Percentiles rank a stretch among this genome's conserved stretches.
Conservation (phyloP, 2,329 filamentous ascomycete species). For the Myrmaecium sp. region DNA sequence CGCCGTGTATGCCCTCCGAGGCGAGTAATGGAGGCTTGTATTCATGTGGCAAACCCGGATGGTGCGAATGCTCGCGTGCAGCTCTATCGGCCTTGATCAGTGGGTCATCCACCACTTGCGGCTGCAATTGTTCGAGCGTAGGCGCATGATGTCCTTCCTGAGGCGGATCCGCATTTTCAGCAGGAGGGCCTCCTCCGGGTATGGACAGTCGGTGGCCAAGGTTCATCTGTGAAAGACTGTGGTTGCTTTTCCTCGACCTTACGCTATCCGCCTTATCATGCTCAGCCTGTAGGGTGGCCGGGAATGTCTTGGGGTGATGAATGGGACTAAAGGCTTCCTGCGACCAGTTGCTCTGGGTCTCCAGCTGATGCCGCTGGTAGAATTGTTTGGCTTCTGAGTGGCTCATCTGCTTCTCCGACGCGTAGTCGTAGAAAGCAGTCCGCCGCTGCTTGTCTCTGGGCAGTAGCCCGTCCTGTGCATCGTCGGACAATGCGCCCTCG, state of each 20-base stretch:
- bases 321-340: conserved; percentile 25
- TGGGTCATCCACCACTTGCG: conserved; percentile 12
- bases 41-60: conserved; percentile 38
- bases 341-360: conserved; percentile 26
- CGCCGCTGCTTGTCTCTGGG: conserved; percentile 39
- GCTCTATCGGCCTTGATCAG: conserved; percentile 30
- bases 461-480: conserved; percentile 19
- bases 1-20: conserved; percentile 39
- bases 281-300: conserved; percentile 24
- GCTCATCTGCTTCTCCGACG: conserved; percentile 85
- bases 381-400: conserved; percentile 91
- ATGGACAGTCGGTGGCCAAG: too few relatives aligned
- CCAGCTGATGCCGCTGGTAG: conserved; percentile 74
- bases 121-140: not conserved
- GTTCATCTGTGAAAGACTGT: conserved; percentile 11
- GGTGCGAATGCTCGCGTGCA: conserved; percentile 31
- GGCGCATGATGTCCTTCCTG: not conserved
- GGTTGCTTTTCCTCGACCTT: conserved; percentile 23
- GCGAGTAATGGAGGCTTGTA: conserved; percentile 34
- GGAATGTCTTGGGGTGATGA: conserved; percentile 27
- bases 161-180: not conserved
- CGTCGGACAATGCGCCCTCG: conserved; percentile 10
- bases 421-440: conserved; percentile 84
- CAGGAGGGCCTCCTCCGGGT: not conserved
- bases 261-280: conserved; percentile 28